phyloP scores from a whole-genome alignment of 2,329 filamentous ascomycete species.

The Chaetomiaceae sp. region DNA sequence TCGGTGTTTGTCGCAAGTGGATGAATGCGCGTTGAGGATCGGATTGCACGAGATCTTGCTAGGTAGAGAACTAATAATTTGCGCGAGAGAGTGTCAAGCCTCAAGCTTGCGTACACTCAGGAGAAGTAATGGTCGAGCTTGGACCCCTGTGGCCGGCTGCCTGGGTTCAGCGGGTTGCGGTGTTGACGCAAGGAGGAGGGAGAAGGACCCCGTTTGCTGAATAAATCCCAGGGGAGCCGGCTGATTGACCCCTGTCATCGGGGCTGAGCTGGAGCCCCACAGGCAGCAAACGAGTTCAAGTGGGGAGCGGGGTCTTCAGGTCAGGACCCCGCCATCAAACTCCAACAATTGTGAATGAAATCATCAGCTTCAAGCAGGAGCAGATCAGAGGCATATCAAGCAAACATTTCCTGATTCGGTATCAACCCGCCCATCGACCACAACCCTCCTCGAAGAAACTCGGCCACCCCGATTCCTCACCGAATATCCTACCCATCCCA shows the following conservation, averaged over 20 bases:
- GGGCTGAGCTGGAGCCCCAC: neutral
- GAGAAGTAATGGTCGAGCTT: constrained; percentile 7
- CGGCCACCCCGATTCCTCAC: neutral
- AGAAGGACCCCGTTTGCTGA: constrained; percentile 16
- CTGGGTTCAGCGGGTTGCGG: neutral
- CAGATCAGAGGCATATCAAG: too few species aligned
- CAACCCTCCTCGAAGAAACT: too few species aligned
- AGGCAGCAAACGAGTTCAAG: constrained; percentile 14
- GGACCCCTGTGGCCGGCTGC: constrained; percentile 1
- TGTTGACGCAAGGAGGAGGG: constrained; percentile 7
- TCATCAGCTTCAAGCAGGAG: too few species aligned
- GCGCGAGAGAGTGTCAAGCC: neutral
- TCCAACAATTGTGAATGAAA: too few species aligned
- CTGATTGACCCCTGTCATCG: constrained; percentile 1
- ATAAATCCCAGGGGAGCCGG: constrained; percentile 16
- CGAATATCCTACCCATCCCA: neutral
- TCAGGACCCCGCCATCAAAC: constrained; percentile 14
- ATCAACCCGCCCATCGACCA: too few species aligned
- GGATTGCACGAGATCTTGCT: neutral
- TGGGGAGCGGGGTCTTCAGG: constrained; percentile 8
- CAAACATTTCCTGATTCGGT: too few species aligned
- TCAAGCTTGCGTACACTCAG: neutral
- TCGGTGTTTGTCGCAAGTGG: neutral
- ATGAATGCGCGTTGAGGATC: neutral
- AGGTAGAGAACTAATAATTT: neutral